Evolutionary conservation across 495 filamentous ascomycete species (phyloP).

Genomic region (Aspergillus ellipticus): DNA sequence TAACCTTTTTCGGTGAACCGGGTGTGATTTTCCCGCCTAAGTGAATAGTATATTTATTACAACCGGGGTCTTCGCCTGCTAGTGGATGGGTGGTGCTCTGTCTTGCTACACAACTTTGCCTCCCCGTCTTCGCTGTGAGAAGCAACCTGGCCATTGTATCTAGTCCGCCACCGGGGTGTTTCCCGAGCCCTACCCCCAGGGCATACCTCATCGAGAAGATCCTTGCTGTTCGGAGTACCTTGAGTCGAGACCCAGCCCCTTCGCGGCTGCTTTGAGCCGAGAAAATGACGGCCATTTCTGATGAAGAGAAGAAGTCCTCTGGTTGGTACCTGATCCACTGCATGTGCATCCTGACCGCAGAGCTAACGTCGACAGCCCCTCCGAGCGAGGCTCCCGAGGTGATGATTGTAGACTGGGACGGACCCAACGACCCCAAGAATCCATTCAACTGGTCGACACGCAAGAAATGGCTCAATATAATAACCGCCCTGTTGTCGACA

Average conservation of each 20-base stretch:
- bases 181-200: too few relatives aligned
- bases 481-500: constrained; percentile 23
- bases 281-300: neutral
- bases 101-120: neutral
- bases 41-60: neutral
- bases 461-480: constrained; percentile 37
- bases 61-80: neutral
- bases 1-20: neutral
- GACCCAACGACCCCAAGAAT: constrained; percentile 43
- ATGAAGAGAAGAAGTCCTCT: neutral
- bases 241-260: neutral
- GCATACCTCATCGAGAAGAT: too few relatives aligned
- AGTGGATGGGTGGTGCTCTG: neutral
- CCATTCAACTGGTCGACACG: constrained; percentile 58
- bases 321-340: neutral
- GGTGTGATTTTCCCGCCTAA: neutral
- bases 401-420: constrained; percentile 1
- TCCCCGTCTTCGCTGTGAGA: neutral
- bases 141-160: too few relatives aligned
- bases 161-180: too few relatives aligned
- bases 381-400: neutral
- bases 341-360: neutral
- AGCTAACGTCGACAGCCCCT: neutral
- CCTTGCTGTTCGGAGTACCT: neutral
- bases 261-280: neutral